Percentiles rank a stretch among this genome's conserved stretches.
Conservation (phyloP, 1,284 basidiomycete genomes). For the Trichosporon sp. region DNA sequence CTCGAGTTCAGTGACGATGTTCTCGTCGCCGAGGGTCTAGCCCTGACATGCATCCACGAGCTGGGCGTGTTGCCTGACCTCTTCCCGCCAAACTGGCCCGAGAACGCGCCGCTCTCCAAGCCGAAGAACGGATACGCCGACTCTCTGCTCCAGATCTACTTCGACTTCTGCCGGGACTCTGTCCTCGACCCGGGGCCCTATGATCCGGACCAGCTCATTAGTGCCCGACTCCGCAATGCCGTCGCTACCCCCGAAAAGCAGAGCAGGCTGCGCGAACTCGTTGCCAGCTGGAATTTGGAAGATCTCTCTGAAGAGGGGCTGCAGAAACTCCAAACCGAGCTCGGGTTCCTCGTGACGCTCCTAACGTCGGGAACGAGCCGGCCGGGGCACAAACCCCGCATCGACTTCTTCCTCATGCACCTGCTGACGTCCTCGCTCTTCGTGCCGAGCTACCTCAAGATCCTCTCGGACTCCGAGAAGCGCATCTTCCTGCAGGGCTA, state of each 20-base stretch:
- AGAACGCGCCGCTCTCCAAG: slow-evolving; percentile 20
- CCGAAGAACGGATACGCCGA: not conserved
- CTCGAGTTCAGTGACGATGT: slow-evolving; percentile 65
- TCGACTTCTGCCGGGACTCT: slow-evolving; percentile 30
- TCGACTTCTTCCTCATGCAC: slow-evolving; percentile 76
- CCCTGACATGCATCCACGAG: slow-evolving; percentile 92
- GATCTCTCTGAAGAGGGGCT: slow-evolving; percentile 56
- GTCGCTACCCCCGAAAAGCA: slow-evolving; percentile 56
- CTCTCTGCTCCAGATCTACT: slow-evolving; percentile 43
- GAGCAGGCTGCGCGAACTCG: slow-evolving; percentile 61
- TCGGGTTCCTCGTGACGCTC: slow-evolving; percentile 62
- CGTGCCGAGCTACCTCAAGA: slow-evolving; percentile 61
- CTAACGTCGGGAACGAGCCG: slow-evolving; percentile 63
- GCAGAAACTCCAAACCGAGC: slow-evolving; percentile 62
- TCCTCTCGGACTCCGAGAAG: slow-evolving; percentile 46
- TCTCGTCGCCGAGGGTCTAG: slow-evolving; percentile 65
- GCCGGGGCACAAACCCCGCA: slow-evolving; percentile 60
- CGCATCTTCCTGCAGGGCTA: slow-evolving; percentile 62
- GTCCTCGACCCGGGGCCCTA: slow-evolving; percentile 62
- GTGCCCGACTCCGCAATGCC: slow-evolving; percentile 56
- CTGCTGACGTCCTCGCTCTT: slow-evolving; percentile 67
- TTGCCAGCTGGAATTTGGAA: slow-evolving; percentile 60
- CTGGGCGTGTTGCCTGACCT: slow-evolving; percentile 88
- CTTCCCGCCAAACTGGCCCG: slow-evolving; percentile 38
- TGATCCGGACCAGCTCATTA: slow-evolving; percentile 61